Evolutionary conservation across 805 yeast species (phyloP).

Genomic region (Saturnispora sanitii): DNA sequence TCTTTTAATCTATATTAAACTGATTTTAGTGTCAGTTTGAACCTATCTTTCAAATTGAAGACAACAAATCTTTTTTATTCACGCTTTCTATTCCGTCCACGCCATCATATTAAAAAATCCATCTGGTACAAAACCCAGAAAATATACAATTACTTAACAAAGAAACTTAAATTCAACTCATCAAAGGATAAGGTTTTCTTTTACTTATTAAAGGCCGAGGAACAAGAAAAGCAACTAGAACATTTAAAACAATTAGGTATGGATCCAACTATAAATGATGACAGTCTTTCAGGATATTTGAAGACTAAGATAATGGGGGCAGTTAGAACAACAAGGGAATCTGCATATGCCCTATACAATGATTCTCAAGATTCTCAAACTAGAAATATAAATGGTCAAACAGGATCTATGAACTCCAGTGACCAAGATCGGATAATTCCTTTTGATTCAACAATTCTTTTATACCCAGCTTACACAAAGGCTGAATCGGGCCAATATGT

Average conservation of each 20-base stretch:
- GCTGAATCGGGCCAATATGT: conserved; percentile 31
- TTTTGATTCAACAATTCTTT: conserved; percentile 46
- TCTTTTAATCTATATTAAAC: too few species aligned
- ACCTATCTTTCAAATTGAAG: not conserved
- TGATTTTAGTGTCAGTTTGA: too few species aligned
- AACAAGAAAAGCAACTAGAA: conserved; percentile 13
- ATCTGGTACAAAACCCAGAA: conserved; percentile 13
- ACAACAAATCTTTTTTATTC: not conserved
- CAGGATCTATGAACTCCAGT: conserved; percentile 7
- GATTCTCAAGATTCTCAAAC: conserved; percentile 6
- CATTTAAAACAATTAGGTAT: conserved; percentile 8
- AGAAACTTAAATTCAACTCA: conserved; percentile 5
- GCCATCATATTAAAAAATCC: conserved; percentile 20
- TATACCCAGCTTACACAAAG: conserved; percentile 50
- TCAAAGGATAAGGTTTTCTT: conserved; percentile 24
- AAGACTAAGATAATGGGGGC: conserved; percentile 37
- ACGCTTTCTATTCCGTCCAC: not conserved
- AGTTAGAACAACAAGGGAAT: conserved; percentile 41
- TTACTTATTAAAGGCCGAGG: conserved; percentile 17
- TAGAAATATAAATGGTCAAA: not conserved
- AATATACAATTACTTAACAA: conserved; percentile 1
- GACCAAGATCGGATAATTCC: conserved; percentile 30
- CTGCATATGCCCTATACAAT: conserved; percentile 33
- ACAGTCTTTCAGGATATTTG: conserved; percentile 16
- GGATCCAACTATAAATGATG: conserved; percentile 12